These are phyloP conservation scores for Takakia lepidozioides DNA, from an alignment of 225 moss, liverwort and hornwort genomes.

Conservation along the genomic window DNA sequence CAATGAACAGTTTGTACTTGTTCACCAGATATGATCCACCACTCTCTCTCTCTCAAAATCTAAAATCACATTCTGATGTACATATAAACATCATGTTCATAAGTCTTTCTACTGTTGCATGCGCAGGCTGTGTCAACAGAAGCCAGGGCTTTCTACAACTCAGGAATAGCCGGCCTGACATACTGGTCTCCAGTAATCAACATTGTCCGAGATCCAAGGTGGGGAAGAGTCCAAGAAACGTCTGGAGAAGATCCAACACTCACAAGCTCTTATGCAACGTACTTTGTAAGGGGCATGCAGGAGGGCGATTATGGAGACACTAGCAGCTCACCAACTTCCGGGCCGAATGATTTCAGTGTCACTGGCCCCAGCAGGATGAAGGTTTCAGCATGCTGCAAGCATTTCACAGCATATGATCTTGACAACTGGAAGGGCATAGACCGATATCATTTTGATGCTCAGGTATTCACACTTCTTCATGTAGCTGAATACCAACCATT, in stretches of 20 bases:
- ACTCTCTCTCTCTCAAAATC: too few relatives aligned
- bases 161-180: slow-evolving; percentile 22
- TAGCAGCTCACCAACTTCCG: too few relatives aligned
- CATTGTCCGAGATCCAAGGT: slow-evolving; percentile 34
- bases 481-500: too few relatives aligned
- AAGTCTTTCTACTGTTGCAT: too few relatives aligned
- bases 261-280: slow-evolving; percentile 17
- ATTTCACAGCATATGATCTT: slow-evolving; percentile 33
- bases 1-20: too few relatives aligned
- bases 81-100: too few relatives aligned
- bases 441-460: slow-evolving; percentile 32
- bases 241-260: slow-evolving; percentile 33
- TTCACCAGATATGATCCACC: too few relatives aligned
- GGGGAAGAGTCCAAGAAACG: slow-evolving; percentile 34
- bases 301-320: not conserved
- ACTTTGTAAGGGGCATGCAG: slow-evolving; percentile 32
- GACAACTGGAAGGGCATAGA: slow-evolving; percentile 27
- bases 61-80: too few relatives aligned
- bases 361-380: slow-evolving; percentile 13
- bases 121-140: slow-evolving; percentile 28
- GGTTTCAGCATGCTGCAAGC: slow-evolving; percentile 32
- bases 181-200: slow-evolving; percentile 37
- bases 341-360: too few relatives aligned
- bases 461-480: too few relatives aligned
- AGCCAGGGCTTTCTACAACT: slow-evolving; percentile 28